These are phyloP conservation scores for Tubosaeta sp. DNA, from an alignment of 768 basidiomycete species.

Conservation along the genomic window DNA sequence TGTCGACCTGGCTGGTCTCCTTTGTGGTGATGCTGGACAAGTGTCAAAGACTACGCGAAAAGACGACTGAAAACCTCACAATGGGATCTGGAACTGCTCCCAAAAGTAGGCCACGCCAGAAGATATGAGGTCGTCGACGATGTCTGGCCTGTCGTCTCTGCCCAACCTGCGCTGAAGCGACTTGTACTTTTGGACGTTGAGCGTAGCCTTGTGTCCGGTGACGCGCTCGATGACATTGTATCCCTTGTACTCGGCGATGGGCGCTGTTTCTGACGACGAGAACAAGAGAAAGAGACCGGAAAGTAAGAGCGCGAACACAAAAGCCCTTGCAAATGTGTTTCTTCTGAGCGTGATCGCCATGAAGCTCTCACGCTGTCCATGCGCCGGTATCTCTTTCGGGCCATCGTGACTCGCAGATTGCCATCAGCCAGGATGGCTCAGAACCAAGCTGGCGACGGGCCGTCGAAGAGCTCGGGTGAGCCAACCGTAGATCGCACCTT, in stretches of 20 bases:
- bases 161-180: conserved; percentile 89
- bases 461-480: conserved; percentile 41
- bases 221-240: conserved; percentile 67
- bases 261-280: conserved; percentile 11
- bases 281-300: conserved; percentile 18
- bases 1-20: conserved; percentile 86
- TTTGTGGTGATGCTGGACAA: conserved; percentile 62
- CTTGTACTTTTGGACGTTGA: conserved; percentile 85
- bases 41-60: neutral
- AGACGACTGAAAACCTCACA: conserved; percentile 47
- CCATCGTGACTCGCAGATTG: neutral
- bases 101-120: conserved; percentile 87
- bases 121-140: conserved; percentile 69
- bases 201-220: conserved; percentile 54
- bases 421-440: neutral
- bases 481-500: neutral
- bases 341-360: conserved; percentile 32
- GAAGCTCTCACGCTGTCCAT: neutral
- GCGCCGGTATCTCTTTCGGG: neutral
- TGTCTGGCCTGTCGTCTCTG: conserved; percentile 76
- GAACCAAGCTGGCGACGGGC: conserved; percentile 3
- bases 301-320: conserved; percentile 20
- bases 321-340: conserved; percentile 22
- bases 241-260: conserved; percentile 43
- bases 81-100: conserved; percentile 89